Percentiles rank a stretch among this genome's conserved stretches.
phyloP scores from a whole-genome alignment of 768 basidiomycete genomes.

The Tylopilus felleus region DNA sequence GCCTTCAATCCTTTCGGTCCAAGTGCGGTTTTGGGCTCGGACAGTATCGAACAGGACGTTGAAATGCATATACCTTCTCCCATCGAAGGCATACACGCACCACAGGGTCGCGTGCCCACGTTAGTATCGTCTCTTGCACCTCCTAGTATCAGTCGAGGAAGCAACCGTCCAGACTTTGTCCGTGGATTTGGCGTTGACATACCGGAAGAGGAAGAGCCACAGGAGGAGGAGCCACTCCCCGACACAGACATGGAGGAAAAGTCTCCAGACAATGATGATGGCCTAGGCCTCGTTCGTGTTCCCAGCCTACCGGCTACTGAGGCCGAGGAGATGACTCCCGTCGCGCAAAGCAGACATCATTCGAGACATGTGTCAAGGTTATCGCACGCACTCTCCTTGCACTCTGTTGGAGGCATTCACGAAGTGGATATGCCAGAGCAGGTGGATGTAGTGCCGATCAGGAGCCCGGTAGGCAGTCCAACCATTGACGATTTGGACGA shows the following conservation, averaged over 20 bases:
- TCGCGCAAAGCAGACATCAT: constrained; percentile 50
- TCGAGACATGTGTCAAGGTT: constrained; percentile 68
- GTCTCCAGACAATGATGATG: constrained; percentile 37
- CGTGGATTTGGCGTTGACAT: constrained; percentile 81
- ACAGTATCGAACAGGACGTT: constrained; percentile 37
- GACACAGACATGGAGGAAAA: constrained; percentile 35
- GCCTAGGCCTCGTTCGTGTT: constrained; percentile 16
- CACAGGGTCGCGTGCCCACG: constrained; percentile 53
- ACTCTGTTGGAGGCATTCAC: constrained; percentile 54
- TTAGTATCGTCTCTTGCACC: constrained; percentile 45
- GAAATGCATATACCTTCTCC: constrained; percentile 24
- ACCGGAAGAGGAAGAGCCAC: constrained; percentile 70
- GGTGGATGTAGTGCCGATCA: constrained; percentile 29
- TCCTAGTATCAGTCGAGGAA: constrained; percentile 40
- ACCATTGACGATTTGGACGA: constrained; percentile 35
- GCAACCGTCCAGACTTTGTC: constrained; percentile 66
- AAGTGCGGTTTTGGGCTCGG: constrained; percentile 50
- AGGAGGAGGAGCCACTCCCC: constrained; percentile 38
- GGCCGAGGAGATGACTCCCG: constrained; percentile 44
- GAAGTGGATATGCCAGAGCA: constrained; percentile 30
- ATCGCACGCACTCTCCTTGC: constrained; percentile 65
- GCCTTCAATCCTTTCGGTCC: constrained; percentile 68
- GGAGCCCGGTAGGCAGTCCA: constrained; percentile 32
- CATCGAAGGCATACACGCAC: constrained; percentile 42
- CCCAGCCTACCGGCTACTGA: constrained; percentile 29